Evolutionary conservation across 129 eudicot genomes (phyloP).

Genomic region (Silybum marianum): DNA sequence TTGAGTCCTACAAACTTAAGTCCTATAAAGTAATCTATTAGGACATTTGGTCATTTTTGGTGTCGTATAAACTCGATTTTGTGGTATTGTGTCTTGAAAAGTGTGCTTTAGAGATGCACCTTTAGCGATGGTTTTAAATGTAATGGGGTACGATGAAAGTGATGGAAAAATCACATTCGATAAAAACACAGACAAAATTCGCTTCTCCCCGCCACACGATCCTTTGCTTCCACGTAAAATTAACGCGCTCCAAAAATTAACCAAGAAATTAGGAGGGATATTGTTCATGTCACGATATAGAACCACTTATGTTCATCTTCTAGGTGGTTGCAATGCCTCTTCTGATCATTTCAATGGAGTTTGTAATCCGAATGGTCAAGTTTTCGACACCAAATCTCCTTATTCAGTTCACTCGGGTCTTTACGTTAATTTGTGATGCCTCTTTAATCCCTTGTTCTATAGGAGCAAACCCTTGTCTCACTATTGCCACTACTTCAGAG

Average conservation of each 20-base stretch:
- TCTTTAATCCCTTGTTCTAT: constrained; percentile 54
- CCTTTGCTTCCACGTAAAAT: constrained; percentile 40
- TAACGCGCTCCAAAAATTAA: constrained; percentile 36
- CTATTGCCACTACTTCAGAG: constrained; percentile 51
- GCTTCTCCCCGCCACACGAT: constrained; percentile 43
- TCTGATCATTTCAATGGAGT: constrained; percentile 35
- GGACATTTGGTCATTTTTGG: no score
- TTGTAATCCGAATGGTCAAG: constrained; percentile 38
- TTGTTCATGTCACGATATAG: constrained; percentile 47
- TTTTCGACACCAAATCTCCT: constrained; percentile 27
- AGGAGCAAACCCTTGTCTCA: constrained; percentile 51
- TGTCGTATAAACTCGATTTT: no score
- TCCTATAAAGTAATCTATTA: no score
- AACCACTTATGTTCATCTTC: constrained; percentile 54
- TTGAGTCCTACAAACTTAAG: no score
- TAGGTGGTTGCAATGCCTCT: constrained; percentile 60
- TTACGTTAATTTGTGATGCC: constrained; percentile 55
- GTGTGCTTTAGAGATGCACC: no score
- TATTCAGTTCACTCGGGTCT: constrained; percentile 41
- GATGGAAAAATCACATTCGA: constrained; percentile 45
- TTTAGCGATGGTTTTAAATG: constrained; percentile 33
- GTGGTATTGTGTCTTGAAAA: no score
- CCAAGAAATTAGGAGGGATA: constrained; percentile 50
- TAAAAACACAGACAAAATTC: constrained; percentile 16
- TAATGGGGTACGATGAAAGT: constrained; percentile 49